phyloP scores from a whole-genome alignment of 2,329 filamentous ascomycete genomes.

The Pseudogymnoascus sp. region DNA sequence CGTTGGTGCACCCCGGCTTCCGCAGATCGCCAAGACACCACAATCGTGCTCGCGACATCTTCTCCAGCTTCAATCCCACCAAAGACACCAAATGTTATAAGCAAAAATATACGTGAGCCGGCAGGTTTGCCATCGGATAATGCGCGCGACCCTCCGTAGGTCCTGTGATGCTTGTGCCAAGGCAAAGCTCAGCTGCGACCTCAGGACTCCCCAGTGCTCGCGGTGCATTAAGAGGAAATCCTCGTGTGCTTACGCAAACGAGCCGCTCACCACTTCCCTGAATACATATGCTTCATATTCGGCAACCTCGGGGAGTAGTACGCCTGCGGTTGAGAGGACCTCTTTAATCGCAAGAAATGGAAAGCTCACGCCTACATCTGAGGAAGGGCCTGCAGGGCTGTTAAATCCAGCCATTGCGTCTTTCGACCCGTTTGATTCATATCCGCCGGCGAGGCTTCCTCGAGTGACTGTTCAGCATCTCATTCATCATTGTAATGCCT shows the following conservation, averaged over 20 bases:
- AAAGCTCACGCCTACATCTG: neutral
- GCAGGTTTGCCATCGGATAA: conserved; percentile 22
- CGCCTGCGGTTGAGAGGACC: neutral
- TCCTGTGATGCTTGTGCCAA: conserved; percentile 48
- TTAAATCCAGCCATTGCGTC: conserved; percentile 27
- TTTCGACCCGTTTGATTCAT: conserved; percentile 48
- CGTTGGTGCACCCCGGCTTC: neutral
- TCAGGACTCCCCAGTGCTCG: conserved; percentile 44
- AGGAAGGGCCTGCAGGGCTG: neutral
- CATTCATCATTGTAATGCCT: conserved; percentile 44
- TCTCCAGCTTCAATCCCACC: neutral
- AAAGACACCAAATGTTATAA: neutral
- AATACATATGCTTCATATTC: neutral
- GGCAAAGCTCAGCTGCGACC: conserved; percentile 47
- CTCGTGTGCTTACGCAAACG: conserved; percentile 44
- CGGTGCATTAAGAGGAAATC: conserved; percentile 42
- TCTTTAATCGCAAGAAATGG: neutral
- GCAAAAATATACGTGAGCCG: neutral
- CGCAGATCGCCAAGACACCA: neutral
- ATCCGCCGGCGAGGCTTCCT: conserved; percentile 43
- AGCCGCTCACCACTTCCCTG: conserved; percentile 35
- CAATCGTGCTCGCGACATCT: neutral
- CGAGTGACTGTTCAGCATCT: conserved; percentile 43
- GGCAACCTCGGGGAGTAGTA: conserved; percentile 10
- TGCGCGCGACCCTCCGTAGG: conserved; percentile 47